phyloP scores from a whole-genome alignment of 805 yeast genomes.

The Candida ponderosae region DNA sequence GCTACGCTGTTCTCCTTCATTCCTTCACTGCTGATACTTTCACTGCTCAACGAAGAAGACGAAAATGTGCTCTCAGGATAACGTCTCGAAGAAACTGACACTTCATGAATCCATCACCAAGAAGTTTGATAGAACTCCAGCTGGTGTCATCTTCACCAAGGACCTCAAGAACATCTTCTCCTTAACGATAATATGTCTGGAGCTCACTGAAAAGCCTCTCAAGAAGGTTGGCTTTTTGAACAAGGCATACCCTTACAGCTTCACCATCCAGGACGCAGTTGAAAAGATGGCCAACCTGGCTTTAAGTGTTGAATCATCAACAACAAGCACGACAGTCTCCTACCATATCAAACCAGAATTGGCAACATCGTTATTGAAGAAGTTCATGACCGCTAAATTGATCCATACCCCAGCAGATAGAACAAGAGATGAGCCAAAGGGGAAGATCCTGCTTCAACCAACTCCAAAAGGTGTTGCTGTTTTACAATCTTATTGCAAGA shows the following conservation, averaged over 20 bases:
- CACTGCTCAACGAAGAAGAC: no score
- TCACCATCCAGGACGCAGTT: conserved; percentile 44
- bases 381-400: conserved; percentile 53
- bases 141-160: conserved; percentile 42
- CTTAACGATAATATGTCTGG: conserved; percentile 35
- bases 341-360: conserved; percentile 45
- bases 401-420: conserved; percentile 72
- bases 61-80: no score
- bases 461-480: conserved; percentile 86
- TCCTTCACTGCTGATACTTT: no score
- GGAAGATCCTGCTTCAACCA: conserved; percentile 54
- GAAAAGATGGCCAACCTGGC: conserved; percentile 39
- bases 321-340: conserved; percentile 45
- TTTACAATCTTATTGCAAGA: conserved; percentile 50
- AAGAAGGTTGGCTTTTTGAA: conserved; percentile 18
- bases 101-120: conserved; percentile 36
- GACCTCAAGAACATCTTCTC: conserved; percentile 59
- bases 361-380: conserved; percentile 37
- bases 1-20: no score
- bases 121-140: conserved; percentile 41
- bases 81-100: conserved; percentile 9
- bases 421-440: conserved; percentile 44
- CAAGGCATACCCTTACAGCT: conserved; percentile 42
- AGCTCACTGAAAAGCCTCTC: conserved; percentile 25
- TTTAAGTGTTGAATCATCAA: conserved; percentile 38